phyloP scores from a whole-genome alignment of 2,329 filamentous ascomycete genomes.

The Phialocephala subalpina region DNA sequence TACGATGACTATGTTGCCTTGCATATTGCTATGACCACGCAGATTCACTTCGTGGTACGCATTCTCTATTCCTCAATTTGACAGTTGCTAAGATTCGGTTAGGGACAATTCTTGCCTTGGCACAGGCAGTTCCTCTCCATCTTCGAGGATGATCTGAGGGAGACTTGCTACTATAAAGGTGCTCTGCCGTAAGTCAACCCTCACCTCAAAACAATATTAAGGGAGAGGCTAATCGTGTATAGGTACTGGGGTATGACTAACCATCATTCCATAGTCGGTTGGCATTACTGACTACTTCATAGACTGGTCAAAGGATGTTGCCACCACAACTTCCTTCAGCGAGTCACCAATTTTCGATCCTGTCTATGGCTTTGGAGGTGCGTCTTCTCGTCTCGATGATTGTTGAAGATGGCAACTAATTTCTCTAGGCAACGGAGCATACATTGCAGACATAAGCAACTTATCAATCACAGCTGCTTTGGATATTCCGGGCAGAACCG shows the following conservation, averaged over 20 bases:
- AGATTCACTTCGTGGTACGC: constrained; percentile 18
- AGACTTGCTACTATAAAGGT: constrained; percentile 47
- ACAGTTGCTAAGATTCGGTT: neutral
- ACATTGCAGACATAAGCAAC: constrained; percentile 13
- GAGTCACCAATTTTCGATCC: constrained; percentile 14
- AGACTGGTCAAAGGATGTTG: constrained; percentile 15
- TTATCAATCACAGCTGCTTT: neutral
- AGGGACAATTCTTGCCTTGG: constrained; percentile 50
- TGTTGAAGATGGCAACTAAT: neutral
- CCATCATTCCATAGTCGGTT: neutral
- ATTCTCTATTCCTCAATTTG: neutral
- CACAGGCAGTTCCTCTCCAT: constrained; percentile 49
- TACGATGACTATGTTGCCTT: constrained; percentile 22
- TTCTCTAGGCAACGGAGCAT: constrained; percentile 14
- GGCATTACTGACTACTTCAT: neutral
- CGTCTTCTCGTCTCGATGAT: neutral
- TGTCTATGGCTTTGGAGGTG: constrained; percentile 17
- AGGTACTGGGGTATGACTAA: constrained; percentile 8
- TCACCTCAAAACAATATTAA: neutral
- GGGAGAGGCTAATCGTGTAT: neutral
- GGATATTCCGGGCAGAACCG: constrained; percentile 12
- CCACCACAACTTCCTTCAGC: constrained; percentile 4
- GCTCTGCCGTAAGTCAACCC: constrained; percentile 11
- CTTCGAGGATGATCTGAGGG: constrained; percentile 48
- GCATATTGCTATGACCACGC: constrained; percentile 16